phyloP scores from a whole-genome alignment of 768 basidiomycete genomes.

The Lactarius vividus region DNA sequence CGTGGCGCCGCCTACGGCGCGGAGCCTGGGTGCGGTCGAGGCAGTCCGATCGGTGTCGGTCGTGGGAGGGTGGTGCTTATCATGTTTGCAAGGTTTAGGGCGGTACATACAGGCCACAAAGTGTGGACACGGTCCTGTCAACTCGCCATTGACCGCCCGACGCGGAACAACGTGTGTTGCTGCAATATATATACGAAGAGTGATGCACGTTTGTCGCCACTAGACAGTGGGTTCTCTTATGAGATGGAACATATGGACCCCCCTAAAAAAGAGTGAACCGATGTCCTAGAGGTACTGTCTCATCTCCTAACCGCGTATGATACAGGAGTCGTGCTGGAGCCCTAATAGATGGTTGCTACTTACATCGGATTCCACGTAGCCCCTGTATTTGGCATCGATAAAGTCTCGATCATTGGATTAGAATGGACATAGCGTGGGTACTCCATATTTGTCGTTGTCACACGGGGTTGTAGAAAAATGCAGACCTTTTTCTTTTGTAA shows the following conservation, averaged over 20 bases:
- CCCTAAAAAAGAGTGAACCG: background rate
- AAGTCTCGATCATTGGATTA: background rate
- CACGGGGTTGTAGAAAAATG: no score
- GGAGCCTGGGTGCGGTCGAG: background rate
- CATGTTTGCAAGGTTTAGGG: background rate
- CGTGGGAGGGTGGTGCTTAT: background rate
- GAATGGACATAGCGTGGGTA: background rate
- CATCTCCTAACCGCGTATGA: background rate
- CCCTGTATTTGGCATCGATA: background rate
- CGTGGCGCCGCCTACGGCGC: background rate
- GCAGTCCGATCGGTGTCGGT: background rate
- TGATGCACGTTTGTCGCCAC: constrained; percentile 5
- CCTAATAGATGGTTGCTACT: background rate
- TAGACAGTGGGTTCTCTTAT: background rate
- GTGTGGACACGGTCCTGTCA: background rate
- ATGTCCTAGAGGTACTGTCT: background rate
- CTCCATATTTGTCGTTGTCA: background rate
- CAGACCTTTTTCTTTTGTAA: no score
- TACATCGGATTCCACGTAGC: background rate
- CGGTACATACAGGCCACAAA: background rate
- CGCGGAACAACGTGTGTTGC: constrained; percentile 21
- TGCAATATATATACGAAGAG: constrained; percentile 30
- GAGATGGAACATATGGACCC: background rate
- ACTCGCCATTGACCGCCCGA: background rate
- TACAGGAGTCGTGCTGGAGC: background rate